phyloP scores from a whole-genome alignment of 352 stramenopile species.

The Elongisporangium anandrum region DNA sequence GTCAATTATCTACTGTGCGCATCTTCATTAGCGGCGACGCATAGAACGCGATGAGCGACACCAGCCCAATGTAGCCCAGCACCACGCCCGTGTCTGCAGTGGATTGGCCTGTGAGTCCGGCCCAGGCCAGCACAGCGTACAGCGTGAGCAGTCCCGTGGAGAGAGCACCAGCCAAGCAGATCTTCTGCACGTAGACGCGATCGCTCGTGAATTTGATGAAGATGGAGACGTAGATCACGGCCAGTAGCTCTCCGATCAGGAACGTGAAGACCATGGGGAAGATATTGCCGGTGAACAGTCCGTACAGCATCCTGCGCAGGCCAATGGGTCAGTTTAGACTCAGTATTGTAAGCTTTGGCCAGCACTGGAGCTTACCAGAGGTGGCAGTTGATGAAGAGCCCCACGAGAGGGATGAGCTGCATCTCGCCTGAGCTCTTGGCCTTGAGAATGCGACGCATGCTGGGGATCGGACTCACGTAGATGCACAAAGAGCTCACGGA shows the following conservation, averaged over 20 bases:
- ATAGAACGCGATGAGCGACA: too few relatives aligned
- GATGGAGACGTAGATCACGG: slow-evolving; percentile 16
- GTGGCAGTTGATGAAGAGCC: slow-evolving; percentile 25
- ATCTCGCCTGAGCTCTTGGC: slow-evolving; percentile 21
- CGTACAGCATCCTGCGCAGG: slow-evolving; percentile 4
- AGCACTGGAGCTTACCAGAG: slow-evolving; percentile 9
- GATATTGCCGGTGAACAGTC: slow-evolving; percentile 16
- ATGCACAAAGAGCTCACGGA: slow-evolving; percentile 17
- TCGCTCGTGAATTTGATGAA: slow-evolving; percentile 5
- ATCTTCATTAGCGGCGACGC: too few relatives aligned
- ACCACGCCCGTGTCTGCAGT: too few relatives aligned
- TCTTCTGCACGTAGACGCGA: neutral
- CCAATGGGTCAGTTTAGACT: too few relatives aligned
- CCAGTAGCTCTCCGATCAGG: slow-evolving; percentile 11
- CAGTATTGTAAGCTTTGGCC: too few relatives aligned
- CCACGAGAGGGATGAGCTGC: slow-evolving; percentile 16
- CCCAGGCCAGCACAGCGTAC: too few relatives aligned
- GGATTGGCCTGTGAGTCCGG: too few relatives aligned
- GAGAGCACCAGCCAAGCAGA: neutral
- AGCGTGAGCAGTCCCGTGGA: too few relatives aligned
- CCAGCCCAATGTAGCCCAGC: too few relatives aligned
- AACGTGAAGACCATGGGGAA: slow-evolving; percentile 21
- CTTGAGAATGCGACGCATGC: slow-evolving; percentile 16
- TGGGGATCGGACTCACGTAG: slow-evolving; percentile 14
- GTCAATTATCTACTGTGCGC: too few relatives aligned